Conservation (phyloP, 371 early-diverging fungal genomes). For the Mucor mucedo region DNA sequence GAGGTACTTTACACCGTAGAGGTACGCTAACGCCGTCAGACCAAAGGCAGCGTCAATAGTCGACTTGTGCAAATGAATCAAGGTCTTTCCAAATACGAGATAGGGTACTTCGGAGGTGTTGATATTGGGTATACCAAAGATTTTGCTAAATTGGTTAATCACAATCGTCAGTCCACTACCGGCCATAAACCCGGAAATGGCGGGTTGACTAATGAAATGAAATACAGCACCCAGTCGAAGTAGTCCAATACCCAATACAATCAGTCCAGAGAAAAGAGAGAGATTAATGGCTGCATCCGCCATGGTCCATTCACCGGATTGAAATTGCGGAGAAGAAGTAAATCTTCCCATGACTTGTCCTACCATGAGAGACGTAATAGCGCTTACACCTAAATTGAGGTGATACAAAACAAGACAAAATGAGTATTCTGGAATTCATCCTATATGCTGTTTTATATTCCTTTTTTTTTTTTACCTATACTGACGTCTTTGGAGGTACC, state of each 20-base stretch:
- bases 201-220: conserved; percentile 82
- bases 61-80: conserved; percentile 47
- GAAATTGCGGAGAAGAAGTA: conserved; percentile 40
- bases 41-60: conserved; percentile 68
- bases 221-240: conserved; percentile 81
- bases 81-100: conserved; percentile 62
- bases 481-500: conserved; percentile 88
- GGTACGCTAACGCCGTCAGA: conserved; percentile 54
- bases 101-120: conserved; percentile 66
- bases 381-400: conserved; percentile 62
- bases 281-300: conserved; percentile 52
- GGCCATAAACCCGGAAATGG: conserved; percentile 76
- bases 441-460: background rate
- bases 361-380: conserved; percentile 80
- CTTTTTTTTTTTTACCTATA: conserved; percentile 60
- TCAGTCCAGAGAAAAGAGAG: conserved; percentile 68
- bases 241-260: conserved; percentile 70
- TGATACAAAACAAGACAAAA: conserved; percentile 4
- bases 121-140: conserved; percentile 75
- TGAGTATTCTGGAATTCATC: background rate
- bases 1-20: conserved; percentile 46
- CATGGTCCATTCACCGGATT: conserved; percentile 42
- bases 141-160: conserved; percentile 74
- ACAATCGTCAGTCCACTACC: conserved; percentile 81
- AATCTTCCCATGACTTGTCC: conserved; percentile 67